Percentiles rank a stretch among this genome's conserved stretches.
Evolutionary conservation across 306 rosid genomes (phyloP).

Genomic region (Cucumis hystrix): DNA sequence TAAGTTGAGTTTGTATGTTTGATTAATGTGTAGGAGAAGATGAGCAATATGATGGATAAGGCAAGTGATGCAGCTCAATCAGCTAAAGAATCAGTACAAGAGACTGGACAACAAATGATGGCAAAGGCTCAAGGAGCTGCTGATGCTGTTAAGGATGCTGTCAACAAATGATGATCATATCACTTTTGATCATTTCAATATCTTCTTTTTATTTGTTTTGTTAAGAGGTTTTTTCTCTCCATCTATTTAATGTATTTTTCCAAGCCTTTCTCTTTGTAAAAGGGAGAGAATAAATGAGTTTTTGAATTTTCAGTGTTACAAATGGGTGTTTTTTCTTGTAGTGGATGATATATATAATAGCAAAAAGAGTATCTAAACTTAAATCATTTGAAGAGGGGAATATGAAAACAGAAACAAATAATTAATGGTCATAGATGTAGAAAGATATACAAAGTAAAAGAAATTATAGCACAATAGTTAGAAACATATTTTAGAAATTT

Average conservation of each 20-base stretch:
- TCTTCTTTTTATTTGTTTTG: not conserved
- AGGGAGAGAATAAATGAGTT: not conserved
- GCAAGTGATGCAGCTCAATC: slow-evolving; percentile 41
- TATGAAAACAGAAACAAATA: too few relatives aligned
- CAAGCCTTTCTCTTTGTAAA: not conserved
- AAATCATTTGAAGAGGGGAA: too few relatives aligned
- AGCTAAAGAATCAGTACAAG: slow-evolving; percentile 36
- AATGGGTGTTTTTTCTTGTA: too few relatives aligned
- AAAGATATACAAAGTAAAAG: too few relatives aligned
- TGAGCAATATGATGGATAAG: slow-evolving; percentile 31
- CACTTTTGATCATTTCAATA: not conserved
- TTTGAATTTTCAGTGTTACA: not conserved
- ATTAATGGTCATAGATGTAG: too few relatives aligned
- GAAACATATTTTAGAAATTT: too few relatives aligned
- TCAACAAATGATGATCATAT: slow-evolving; percentile 25
- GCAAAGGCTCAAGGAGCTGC: slow-evolving; percentile 48
- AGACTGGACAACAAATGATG: slow-evolving; percentile 36
- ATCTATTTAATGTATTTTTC: not conserved
- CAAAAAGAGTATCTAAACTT: too few relatives aligned
- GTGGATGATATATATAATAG: too few relatives aligned
- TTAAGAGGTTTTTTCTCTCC: not conserved
- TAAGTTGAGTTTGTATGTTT: not conserved
- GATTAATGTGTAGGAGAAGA: slow-evolving; percentile 32
- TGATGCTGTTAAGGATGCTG: slow-evolving; percentile 50
- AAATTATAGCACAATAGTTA: too few relatives aligned